Evolutionary conservation across 2,329 filamentous ascomycete genomes (phyloP), one percentile per base, ranked within the genome.

Genomic region (Hymenoscyphus linearis): DNA sequence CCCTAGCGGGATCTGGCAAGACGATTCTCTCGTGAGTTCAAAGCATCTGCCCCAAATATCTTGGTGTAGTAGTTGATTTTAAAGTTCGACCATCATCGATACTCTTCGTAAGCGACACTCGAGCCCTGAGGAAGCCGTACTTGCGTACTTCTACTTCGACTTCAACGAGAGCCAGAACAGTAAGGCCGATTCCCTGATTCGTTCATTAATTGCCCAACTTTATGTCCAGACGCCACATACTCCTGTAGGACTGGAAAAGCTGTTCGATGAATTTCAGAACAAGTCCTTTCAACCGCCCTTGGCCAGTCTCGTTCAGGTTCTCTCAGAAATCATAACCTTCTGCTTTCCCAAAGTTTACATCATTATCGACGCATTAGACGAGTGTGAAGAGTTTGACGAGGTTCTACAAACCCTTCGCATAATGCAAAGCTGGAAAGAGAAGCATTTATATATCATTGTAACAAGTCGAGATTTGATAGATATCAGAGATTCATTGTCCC

Each of bases 101-200:
- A 56, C 70, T 40, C 12, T 59, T 18, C 52, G 36, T 31, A 9
- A 27, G 10, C 25, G 31, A 27, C 22, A 36, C 67, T 64, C 58
- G 16, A 60, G 62, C 7, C 36, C 25, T 12, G 27, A 18, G 44
- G 26, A 25, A 10, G 13, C 4, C 3, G 71, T 67, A 2, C 59
- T 76, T n/a, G 72, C 68, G 0, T 76, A 72, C 62, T 77, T 77
- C 64, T 77, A 72, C 65, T 77, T 77, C 57, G 69, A 72, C 3
- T 77, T 76, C 65, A 72, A 70, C 27, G 73, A 77, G 35, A 36
- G 61, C 0, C 37, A 44, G 13, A 77, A 76, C 47, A 73, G 75
- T 56, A 60, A 69, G 18, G 34, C 61, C 0, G 71, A 67, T 0
- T 69, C 76, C 69, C 63, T 77, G 2, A 10, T 47, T 22, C 70